A percentile compares a stretch with the other conserved stretches of the same genome.
These are phyloP conservation scores for Polysphondylium violaceum DNA, from an alignment of 78 protist genomes.

Conservation along the genomic window DNA sequence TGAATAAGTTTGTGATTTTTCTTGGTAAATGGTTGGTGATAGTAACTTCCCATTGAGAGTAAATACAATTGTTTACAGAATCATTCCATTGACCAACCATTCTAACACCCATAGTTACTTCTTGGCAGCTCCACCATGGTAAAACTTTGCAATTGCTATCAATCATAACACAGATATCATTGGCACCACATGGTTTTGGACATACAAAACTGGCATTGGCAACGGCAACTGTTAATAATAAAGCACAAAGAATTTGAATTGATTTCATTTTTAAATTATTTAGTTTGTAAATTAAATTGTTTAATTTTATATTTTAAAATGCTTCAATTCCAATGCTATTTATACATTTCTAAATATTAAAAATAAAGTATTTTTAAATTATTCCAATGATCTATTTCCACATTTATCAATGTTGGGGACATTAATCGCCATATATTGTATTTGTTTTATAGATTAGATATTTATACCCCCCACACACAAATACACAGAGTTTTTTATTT, in stretches of 20 bases:
- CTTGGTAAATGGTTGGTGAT: not conserved
- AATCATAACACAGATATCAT: not conserved
- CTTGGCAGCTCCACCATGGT: not conserved
- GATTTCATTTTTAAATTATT: not conserved
- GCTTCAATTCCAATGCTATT: too few species aligned
- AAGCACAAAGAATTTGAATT: not conserved
- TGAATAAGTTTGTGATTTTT: conserved; percentile 14
- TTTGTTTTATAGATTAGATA: too few species aligned
- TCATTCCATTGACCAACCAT: conserved; percentile 10
- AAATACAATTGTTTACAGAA: not conserved
- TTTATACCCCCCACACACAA: too few species aligned
- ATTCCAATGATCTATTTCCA: too few species aligned
- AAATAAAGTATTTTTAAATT: too few species aligned
- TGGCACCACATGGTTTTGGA: not conserved
- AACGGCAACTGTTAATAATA: not conserved
- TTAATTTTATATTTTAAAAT: too few species aligned
- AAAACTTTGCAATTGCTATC: not conserved
- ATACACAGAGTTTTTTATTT: too few species aligned
- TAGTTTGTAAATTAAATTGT: too few species aligned
- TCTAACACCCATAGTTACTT: not conserved
- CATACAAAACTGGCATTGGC: too few species aligned
- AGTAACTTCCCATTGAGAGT: conserved; percentile 6
- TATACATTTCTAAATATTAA: too few species aligned
- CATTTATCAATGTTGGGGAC: too few species aligned
- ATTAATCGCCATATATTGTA: too few species aligned